A percentile compares a stretch with the other conserved stretches of the same genome.
Conservation (phyloP, 73 alveolate species). For the Tetrahymena elliotti region DNA sequence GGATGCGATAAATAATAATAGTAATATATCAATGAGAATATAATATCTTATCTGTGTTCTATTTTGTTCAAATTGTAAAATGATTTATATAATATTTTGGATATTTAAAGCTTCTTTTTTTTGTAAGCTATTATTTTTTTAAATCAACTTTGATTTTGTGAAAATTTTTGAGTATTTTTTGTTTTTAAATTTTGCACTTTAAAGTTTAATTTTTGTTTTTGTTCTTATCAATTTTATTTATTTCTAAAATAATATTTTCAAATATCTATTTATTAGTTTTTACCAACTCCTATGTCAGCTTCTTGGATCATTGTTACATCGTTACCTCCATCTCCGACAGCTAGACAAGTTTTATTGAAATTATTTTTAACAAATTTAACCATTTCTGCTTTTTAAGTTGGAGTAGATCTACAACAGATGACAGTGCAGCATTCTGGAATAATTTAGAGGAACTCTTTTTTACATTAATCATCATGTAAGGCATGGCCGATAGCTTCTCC, state of each 20-base stretch:
- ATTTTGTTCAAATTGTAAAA: no score
- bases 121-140: no score
- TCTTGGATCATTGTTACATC: conserved; percentile 98
- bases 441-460: conserved; percentile 56
- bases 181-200: no score
- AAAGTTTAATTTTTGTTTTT: no score
- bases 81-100: no score
- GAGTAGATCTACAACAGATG: conserved; percentile 92
- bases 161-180: background rate
- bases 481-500: conserved; percentile 22
- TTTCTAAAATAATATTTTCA: no score
- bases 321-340: conserved; percentile 98
- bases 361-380: conserved; percentile 74
- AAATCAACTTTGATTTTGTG: background rate
- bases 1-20: no score
- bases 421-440: conserved; percentile 83
- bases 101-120: no score
- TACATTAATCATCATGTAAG: conserved; percentile 23
- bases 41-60: no score
- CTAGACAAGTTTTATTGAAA: conserved; percentile 61
- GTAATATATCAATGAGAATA: no score
- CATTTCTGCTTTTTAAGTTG: conserved; percentile 87
- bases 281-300: conserved; percentile 96
- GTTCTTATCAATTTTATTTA: no score
- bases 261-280: no score